Evolutionary conservation across 176 grass and related monocot genomes (phyloP).

Genomic region (Chloris gayana): DNA sequence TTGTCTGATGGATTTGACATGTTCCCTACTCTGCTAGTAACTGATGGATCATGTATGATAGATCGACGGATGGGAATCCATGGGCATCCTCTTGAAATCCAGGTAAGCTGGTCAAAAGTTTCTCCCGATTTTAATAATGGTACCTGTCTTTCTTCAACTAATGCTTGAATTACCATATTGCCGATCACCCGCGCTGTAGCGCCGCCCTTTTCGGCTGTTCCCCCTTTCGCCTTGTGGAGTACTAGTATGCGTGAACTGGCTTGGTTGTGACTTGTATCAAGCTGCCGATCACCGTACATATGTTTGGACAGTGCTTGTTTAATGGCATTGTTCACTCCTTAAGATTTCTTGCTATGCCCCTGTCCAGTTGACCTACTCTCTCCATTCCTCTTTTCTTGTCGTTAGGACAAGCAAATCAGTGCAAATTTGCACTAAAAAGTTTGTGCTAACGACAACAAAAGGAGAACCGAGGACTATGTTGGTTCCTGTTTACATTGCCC

Average conservation of each 20-base stretch:
- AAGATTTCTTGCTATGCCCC: not conserved
- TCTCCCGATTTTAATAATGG: not conserved
- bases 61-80: conserved; percentile 97
- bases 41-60: conserved; percentile 99
- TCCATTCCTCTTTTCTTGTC: too few relatives aligned
- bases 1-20: conserved; percentile 98
- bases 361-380: too few relatives aligned
- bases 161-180: conserved; percentile 4
- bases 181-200: too few relatives aligned
- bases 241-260: too few relatives aligned
- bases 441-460: too few relatives aligned
- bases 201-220: too few relatives aligned
- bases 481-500: conserved; percentile 5
- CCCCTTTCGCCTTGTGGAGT: too few relatives aligned
- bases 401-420: too few relatives aligned
- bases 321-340: conserved; percentile 15
- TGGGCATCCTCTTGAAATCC: conserved; percentile 98
- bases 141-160: not conserved
- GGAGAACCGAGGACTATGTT: not conserved
- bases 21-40: conserved; percentile 92
- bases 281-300: not conserved
- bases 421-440: too few relatives aligned
- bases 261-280: too few relatives aligned
- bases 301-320: not conserved
- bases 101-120: conserved; percentile 52